Conservation (phyloP, 192 early-diverging fungal species). For the Globomyces pollinis-pini region DNA sequence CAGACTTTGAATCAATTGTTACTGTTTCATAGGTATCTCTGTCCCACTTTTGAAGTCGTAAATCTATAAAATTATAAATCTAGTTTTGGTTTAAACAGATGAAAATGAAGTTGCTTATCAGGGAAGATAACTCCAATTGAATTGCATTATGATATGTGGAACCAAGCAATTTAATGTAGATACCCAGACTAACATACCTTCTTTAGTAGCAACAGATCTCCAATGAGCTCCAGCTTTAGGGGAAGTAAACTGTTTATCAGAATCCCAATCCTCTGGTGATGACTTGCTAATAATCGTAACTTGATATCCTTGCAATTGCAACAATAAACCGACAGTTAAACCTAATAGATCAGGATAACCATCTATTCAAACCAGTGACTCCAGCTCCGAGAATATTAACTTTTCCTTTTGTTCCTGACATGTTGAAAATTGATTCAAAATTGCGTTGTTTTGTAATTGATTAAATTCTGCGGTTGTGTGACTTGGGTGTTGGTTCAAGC, state of each 20-base stretch:
- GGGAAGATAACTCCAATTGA: no score
- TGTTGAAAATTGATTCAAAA: no score
- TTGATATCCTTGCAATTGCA: background rate
- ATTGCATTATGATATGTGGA: no score
- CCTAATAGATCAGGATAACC: no score
- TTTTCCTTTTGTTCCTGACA: no score
- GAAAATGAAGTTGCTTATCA: no score
- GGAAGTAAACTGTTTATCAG: constrained; percentile 22
- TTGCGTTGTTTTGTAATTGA: no score
- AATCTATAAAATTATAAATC: no score
- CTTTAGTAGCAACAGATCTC: constrained; percentile 43
- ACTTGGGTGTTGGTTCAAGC: no score
- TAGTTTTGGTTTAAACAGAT: no score
- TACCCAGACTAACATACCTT: constrained; percentile 33
- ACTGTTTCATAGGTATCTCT: background rate
- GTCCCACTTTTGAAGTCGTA: background rate
- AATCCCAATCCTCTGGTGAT: background rate
- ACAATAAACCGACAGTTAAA: background rate
- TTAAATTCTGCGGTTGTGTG: no score
- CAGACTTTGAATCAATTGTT: background rate
- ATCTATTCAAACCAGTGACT: background rate
- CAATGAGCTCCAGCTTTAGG: constrained; percentile 60
- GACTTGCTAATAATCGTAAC: background rate
- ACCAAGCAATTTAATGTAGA: background rate
- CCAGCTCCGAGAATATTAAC: background rate